These are phyloP conservation scores for Aspergillus sp. DNA, from an alignment of 2,329 filamentous ascomycete genomes.

Conservation along the genomic window DNA sequence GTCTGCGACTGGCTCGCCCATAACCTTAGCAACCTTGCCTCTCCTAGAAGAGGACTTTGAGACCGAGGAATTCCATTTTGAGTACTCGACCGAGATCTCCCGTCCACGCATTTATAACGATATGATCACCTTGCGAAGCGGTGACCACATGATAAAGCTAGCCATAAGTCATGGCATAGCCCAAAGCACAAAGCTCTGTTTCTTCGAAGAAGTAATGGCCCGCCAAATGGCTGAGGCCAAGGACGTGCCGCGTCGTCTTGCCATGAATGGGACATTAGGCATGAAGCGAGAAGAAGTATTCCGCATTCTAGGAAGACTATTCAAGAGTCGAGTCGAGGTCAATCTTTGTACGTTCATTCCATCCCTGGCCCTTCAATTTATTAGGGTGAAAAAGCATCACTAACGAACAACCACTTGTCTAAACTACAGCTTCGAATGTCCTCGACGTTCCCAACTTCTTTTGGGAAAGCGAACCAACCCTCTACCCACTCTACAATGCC, in stretches of 20 bases:
- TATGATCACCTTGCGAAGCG: slow-evolving; percentile 94
- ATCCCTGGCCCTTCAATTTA: background rate
- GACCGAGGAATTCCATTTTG: slow-evolving; percentile 97
- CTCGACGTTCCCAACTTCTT: slow-evolving; percentile 96
- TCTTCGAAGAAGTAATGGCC: slow-evolving; percentile 95
- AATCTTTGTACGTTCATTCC: slow-evolving; percentile 76
- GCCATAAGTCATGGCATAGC: slow-evolving; percentile 97
- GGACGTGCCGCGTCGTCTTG: slow-evolving; percentile 84
- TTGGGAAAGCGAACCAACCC: slow-evolving; percentile 94
- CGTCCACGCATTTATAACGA: slow-evolving; percentile 95
- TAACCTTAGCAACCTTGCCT: slow-evolving; percentile 73
- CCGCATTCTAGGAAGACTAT: slow-evolving; percentile 83
- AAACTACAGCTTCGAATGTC: slow-evolving; percentile 73
- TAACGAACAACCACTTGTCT: slow-evolving; percentile 14
- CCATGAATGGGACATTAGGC: slow-evolving; percentile 83
- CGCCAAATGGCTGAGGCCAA: slow-evolving; percentile 92
- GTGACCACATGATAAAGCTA: slow-evolving; percentile 98
- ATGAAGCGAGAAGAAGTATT: slow-evolving; percentile 93
- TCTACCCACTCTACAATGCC: slow-evolving; percentile 90
- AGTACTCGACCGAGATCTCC: slow-evolving; percentile 84
- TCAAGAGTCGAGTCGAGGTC: slow-evolving; percentile 93
- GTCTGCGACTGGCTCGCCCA: slow-evolving; percentile 38
- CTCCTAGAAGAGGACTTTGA: slow-evolving; percentile 89
- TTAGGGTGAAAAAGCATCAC: slow-evolving; percentile 1
- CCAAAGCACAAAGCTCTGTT: slow-evolving; percentile 92